Evolutionary conservation across 2,329 filamentous ascomycete species (phyloP), one percentile per base, ranked within the genome.

Genomic region (Acrodontium crateriforme): DNA sequence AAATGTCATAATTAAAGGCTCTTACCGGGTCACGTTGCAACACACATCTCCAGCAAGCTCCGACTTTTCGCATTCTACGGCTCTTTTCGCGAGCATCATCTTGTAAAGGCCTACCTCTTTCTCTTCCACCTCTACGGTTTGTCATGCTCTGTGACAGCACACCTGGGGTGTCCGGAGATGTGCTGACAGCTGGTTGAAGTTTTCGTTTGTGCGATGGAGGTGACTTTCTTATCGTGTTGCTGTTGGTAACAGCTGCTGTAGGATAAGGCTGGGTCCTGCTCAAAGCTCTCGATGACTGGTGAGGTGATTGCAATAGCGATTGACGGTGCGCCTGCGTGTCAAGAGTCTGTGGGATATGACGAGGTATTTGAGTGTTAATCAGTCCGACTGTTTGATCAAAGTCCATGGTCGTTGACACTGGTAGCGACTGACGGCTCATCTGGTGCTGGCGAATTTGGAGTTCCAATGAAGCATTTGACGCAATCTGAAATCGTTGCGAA

Each of bases 11-110:
- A n/a, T 21, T 7, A 18, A 20, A 17, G 17, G 11, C 18, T 35
- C 46, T 44, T 40, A 56, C 54, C 34, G 56, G 55, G 39, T 63
- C 61, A 42, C 60, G 50, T 35, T 64, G 60, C 26, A 65, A 45
- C 4, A 54, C 54, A 33, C 61, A 65, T 16, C 58, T 52, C 61
- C 61, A 65, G 32, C 61, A 65, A 7, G 59, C 57, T 13, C 55
- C 54, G 6, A 54, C 50, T 29, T 59, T 58, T 9, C 61, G 56
- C 59, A 62, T 61, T 21, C 53, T 49, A 26, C 56, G 53, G 22
- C 54, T 59, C 28, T 55, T 52, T 34, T 54, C 53, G 45, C 53
- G 22, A 40, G 49, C 24, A 45, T 41, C 26, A 51, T 44, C 38
- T 48, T 54, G 8, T 9, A 60, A 46, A 15, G 50, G 46, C 34